phyloP scores from a whole-genome alignment of 1,139 yeast species.

The Arxiozyma telluris region DNA sequence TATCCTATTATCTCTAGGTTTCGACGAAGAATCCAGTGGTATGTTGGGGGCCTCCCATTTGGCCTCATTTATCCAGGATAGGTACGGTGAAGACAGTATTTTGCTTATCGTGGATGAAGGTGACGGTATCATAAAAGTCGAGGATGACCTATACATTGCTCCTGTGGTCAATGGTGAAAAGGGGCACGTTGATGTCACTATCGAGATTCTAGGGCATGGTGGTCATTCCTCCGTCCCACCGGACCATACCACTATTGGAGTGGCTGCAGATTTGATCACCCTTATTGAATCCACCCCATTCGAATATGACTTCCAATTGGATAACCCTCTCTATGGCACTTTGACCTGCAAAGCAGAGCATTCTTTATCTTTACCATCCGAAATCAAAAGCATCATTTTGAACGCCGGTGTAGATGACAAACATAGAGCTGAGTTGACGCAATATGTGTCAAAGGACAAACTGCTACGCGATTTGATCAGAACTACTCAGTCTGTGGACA shows the following conservation, averaged over 20 bases:
- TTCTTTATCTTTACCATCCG: constrained; percentile 14
- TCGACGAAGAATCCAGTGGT: constrained; percentile 67
- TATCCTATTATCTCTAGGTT: constrained; percentile 53
- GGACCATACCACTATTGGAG: constrained; percentile 67
- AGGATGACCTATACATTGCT: constrained; percentile 43
- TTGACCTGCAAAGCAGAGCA: constrained; percentile 42
- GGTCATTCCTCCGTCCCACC: constrained; percentile 74
- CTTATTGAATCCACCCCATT: constrained; percentile 45
- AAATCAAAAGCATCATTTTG: constrained; percentile 17
- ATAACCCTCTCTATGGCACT: constrained; percentile 41
- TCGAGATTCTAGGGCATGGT: constrained; percentile 49
- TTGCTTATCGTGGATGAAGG: constrained; percentile 63
- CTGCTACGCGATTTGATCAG: constrained; percentile 36
- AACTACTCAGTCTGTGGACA: constrained; percentile 56
- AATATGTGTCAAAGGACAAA: constrained; percentile 27
- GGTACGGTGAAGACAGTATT: constrained; percentile 48
- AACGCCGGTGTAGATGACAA: constrained; percentile 17
- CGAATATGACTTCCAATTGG: constrained; percentile 35
- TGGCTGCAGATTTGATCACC: constrained; percentile 45
- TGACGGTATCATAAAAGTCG: constrained; percentile 33
- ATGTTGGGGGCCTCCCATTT: constrained; percentile 45
- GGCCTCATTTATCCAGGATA: constrained; percentile 36
- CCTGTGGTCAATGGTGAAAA: constrained; percentile 58
- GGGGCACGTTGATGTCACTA: constrained; percentile 47
- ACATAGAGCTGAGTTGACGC: constrained; percentile 12